A percentile compares a stretch with the other conserved stretches of the same genome.
These are phyloP conservation scores for Rhododendron ferrugineum DNA, from an alignment of 148 eudicot genomes.

Conservation along the genomic window DNA sequence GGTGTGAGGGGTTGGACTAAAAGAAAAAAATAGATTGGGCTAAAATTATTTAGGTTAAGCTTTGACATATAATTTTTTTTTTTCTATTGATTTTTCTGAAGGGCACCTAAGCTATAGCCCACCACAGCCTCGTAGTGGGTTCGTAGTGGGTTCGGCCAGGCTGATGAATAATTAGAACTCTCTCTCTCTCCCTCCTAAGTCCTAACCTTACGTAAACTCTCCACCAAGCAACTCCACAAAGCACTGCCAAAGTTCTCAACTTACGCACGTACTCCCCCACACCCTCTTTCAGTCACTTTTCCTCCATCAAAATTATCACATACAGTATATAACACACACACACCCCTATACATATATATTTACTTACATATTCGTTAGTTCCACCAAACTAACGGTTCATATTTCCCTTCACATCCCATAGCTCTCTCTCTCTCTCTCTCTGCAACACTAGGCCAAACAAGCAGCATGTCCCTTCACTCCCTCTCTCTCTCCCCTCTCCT, in stretches of 20 bases:
- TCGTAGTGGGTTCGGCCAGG: too few relatives aligned
- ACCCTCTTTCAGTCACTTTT: neutral
- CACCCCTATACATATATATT: neutral
- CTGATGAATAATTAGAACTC: too few relatives aligned
- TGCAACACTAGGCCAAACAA: neutral
- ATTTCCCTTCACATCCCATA: neutral
- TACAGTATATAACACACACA: neutral
- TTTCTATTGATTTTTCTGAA: too few relatives aligned
- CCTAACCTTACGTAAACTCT: slow-evolving; percentile 5
- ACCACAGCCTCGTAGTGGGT: too few relatives aligned
- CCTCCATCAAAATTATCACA: neutral
- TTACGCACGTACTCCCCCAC: neutral
- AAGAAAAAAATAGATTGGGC: too few relatives aligned
- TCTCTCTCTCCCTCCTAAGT: neutral
- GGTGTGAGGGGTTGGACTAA: too few relatives aligned
- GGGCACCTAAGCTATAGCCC: too few relatives aligned
- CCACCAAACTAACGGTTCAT: neutral
- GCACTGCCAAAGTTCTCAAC: neutral
- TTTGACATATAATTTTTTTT: too few relatives aligned
- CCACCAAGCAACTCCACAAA: slow-evolving; percentile 8
- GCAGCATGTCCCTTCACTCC: neutral
- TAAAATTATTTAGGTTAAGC: too few relatives aligned
- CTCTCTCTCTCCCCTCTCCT: slow-evolving; percentile 10
- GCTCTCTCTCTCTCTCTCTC: slow-evolving; percentile 4
- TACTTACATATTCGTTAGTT: neutral